These are phyloP conservation scores for Trichosanthes cucumerina DNA, from an alignment of 306 rosid genomes.

Conservation along the genomic window DNA sequence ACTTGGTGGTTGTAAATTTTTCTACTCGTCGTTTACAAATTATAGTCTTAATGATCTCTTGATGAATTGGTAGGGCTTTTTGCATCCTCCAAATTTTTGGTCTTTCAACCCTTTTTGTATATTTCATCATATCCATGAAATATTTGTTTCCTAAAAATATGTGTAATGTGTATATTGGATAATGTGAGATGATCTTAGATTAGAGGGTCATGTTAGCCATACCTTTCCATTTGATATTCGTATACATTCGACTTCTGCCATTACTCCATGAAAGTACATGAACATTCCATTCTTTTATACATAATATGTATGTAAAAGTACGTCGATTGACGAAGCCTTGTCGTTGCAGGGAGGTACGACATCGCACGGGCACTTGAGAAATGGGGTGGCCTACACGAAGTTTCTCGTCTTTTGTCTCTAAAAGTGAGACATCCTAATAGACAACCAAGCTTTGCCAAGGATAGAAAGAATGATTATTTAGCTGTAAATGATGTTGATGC, in stretches of 20 bases:
- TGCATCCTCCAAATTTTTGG: no score
- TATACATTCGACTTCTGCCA: neutral
- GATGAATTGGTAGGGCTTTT: no score
- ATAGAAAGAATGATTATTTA: slow-evolving; percentile 34
- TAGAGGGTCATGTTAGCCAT: neutral
- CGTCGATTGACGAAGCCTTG: neutral
- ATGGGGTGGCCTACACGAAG: slow-evolving; percentile 95
- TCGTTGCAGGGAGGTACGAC: slow-evolving; percentile 57
- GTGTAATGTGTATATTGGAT: no score
- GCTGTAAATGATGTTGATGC: slow-evolving; percentile 27
- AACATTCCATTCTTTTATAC: neutral
- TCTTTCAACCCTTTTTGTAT: no score
- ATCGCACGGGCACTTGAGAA: slow-evolving; percentile 88
- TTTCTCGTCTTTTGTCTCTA: slow-evolving; percentile 73
- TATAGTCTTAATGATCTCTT: no score
- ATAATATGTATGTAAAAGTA: neutral
- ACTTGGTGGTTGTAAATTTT: no score
- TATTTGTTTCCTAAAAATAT: no score
- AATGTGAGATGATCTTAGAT: neutral
- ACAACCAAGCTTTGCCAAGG: slow-evolving; percentile 32
- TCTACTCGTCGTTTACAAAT: no score
- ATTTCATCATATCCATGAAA: no score
- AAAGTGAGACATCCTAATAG: slow-evolving; percentile 57
- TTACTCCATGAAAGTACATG: neutral
- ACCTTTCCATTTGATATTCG: no score